Conservation (phyloP, 805 yeast genomes). For the Lachancea sp. region DNA sequence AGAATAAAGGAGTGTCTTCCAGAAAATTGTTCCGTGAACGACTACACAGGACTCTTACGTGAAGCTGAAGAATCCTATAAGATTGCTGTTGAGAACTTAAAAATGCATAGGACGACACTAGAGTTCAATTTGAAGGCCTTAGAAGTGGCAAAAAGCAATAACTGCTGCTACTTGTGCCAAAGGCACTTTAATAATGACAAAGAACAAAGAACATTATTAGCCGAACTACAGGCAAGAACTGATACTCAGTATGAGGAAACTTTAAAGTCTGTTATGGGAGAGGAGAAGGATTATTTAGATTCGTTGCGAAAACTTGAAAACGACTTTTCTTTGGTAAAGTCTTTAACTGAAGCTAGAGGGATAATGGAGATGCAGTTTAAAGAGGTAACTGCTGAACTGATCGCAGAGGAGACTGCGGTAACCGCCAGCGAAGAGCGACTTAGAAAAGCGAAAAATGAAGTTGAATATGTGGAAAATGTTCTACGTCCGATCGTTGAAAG, state of each 20-base stretch:
- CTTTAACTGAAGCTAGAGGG: constrained; percentile 7
- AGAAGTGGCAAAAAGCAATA: constrained; percentile 48
- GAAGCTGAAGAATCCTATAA: constrained; percentile 59
- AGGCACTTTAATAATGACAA: constrained; percentile 48
- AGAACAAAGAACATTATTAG: constrained; percentile 22
- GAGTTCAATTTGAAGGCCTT: constrained; percentile 68
- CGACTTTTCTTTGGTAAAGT: constrained; percentile 17
- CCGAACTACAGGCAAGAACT: constrained; percentile 29
- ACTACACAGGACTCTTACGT: constrained; percentile 43
- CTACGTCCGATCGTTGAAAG: constrained; percentile 30
- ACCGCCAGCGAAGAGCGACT: constrained; percentile 28
- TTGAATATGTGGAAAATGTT: constrained; percentile 17
- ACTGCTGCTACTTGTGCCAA: constrained; percentile 67
- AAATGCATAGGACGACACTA: constrained; percentile 61
- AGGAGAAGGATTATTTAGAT: constrained; percentile 30
- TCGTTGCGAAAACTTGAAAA: constrained; percentile 20
- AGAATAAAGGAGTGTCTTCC: constrained; percentile 31
- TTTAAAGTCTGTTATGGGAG: constrained; percentile 31
- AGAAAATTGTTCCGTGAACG: constrained; percentile 39
- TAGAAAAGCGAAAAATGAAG: constrained; percentile 15
- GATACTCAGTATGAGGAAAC: constrained; percentile 32
- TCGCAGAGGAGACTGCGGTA: constrained; percentile 15
- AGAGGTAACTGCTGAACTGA: neutral
- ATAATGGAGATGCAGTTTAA: constrained; percentile 10
- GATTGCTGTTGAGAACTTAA: constrained; percentile 55